These are phyloP conservation scores for Boletus pseudo-olivaceus DNA, from an alignment of 768 basidiomycete species.

Conservation along the genomic window DNA sequence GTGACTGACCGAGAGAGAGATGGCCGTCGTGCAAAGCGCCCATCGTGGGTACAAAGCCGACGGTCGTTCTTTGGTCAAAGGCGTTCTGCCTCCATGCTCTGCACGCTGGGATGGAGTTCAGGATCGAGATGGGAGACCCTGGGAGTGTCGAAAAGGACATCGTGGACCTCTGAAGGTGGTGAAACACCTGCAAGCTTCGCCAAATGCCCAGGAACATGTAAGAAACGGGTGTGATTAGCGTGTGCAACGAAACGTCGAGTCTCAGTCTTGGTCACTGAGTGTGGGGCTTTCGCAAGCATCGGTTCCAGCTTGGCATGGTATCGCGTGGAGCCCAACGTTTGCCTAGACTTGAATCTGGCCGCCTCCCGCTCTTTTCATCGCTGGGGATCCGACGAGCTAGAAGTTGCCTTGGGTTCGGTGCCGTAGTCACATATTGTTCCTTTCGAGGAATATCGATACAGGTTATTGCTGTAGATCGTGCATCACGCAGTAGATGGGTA, in stretches of 20 bases:
- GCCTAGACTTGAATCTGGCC: no score
- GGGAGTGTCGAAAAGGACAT: slow-evolving; percentile 27
- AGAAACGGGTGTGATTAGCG: neutral
- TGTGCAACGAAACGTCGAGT: neutral
- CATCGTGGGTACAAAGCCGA: slow-evolving; percentile 98
- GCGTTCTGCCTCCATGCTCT: slow-evolving; percentile 73
- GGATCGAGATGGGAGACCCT: slow-evolving; percentile 39
- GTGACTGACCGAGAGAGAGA: slow-evolving; percentile 72
- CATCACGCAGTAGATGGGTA: neutral
- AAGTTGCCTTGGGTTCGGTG: no score
- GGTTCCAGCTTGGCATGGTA: neutral
- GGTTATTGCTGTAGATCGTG: neutral
- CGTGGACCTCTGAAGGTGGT: neutral
- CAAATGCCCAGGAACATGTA: slow-evolving; percentile 11
- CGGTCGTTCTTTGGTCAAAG: slow-evolving; percentile 54
- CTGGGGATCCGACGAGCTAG: no score
- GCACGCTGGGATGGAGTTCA: slow-evolving; percentile 58
- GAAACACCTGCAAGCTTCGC: slow-evolving; percentile 1
- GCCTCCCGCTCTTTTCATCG: no score
- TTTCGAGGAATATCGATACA: no score
- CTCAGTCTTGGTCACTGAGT: neutral
- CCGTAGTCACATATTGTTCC: no score
- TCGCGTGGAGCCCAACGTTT: neutral
- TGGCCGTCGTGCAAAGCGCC: slow-evolving; percentile 95
- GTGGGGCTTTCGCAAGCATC: neutral